Base-by-base conservation (phyloP, 306 rosid genomes). In the Prunus mume region DNA sequence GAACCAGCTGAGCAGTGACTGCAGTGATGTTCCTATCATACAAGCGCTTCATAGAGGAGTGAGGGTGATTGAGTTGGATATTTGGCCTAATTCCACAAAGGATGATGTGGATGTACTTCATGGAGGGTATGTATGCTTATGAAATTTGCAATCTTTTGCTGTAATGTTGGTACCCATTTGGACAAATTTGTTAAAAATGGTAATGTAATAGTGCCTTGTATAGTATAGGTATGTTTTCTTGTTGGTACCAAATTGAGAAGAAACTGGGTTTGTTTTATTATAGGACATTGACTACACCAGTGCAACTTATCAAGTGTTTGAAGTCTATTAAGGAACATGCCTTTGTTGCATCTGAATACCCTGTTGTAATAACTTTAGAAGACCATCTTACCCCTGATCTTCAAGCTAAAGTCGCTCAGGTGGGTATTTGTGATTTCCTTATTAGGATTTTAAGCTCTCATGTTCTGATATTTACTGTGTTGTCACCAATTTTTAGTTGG, bases 261-360 rank as follows among this genome's bases (percentile, higher is more conserved):
- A 56, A 71, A 8, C 28, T 19, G 65, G 14, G 60, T 69, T 78
- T 60, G 68, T 60, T 52, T 83, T 28, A 9, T 12, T 71, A 30
- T 45, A 96, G 99, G 90, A 96, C 99, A 55, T 84, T 96, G 89
- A 96, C 99, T 67, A 71, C 98, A 55, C 99, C 99, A 1, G 99
- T 96, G 78, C 93, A 87, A 76, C 98, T 96, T 63, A 41, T 87
- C 84, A 93, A 89, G 74, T 96, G 99, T 84, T 87, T 96, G 86
- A 87, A 72, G 68, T 91, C 91, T 84, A 96, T 96, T 49, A 88
- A 83, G 81, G 98, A 96, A 50, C 68, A 91, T 73, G 98, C 98
- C 67, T 96, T 96, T 74, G 81, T 49, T 46, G 88, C 88, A 58
- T 91, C 99, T 32, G 98, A 96, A 17, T 96, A 88, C 87, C 99